Conservation (phyloP, 352 stramenopile species). For the Phytophthora hybrid region DNA sequence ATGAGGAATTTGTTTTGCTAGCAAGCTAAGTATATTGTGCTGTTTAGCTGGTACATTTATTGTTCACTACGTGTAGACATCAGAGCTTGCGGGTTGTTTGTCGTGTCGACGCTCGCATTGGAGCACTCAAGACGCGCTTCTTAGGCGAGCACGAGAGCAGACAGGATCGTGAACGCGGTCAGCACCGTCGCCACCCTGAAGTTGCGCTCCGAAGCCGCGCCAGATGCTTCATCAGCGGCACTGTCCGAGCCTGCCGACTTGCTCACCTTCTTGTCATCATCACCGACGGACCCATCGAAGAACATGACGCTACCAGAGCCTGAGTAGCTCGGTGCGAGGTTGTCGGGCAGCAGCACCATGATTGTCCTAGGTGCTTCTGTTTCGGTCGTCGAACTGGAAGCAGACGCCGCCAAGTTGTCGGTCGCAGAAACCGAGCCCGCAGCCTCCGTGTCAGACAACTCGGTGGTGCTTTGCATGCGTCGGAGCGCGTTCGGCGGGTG, state of each 20-base stretch:
- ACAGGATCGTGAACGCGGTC: conserved; percentile 30
- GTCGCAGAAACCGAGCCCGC: conserved; percentile 19
- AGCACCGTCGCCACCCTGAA: conserved; percentile 22
- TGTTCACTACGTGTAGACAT: neutral
- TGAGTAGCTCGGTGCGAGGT: conserved; percentile 52
- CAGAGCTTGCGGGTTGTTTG: neutral
- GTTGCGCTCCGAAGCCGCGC: conserved; percentile 14
- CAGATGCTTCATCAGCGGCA: conserved; percentile 25
- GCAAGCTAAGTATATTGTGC: neutral
- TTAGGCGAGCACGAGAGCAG: conserved; percentile 31
- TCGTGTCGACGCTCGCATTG: neutral
- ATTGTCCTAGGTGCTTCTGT: conserved; percentile 56
- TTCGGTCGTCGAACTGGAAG: conserved; percentile 29
- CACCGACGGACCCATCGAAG: conserved; percentile 35
- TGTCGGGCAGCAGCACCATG: conserved; percentile 65
- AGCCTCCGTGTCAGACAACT: conserved; percentile 28
- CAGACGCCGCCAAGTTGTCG: conserved; percentile 20
- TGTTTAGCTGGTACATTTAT: neutral
- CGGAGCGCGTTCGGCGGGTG: conserved; percentile 25
- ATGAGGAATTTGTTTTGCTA: neutral
- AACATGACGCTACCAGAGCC: conserved; percentile 60
- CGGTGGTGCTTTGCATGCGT: conserved; percentile 37
- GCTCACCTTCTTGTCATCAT: conserved; percentile 28
- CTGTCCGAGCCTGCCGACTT: conserved; percentile 26
- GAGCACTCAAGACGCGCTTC: neutral